Evolutionary conservation across 371 early-diverging fungal genomes (phyloP), one percentile per base, ranked within the genome.

Genomic region (Umbelopsis sp.): DNA sequence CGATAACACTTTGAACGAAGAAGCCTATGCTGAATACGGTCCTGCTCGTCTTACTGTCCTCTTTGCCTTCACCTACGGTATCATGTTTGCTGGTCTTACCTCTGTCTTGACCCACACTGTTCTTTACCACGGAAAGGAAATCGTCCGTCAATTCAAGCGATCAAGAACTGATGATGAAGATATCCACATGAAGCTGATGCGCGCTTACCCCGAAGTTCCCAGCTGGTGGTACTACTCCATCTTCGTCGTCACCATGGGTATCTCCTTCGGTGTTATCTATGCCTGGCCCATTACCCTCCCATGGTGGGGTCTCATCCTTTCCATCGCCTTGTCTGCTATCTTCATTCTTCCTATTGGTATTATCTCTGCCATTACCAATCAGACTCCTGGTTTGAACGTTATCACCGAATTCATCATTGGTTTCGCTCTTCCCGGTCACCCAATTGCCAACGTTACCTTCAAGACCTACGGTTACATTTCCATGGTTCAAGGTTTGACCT

Each of bases 281-380:
- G 70, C 68, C 57, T 85, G 87, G 72, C 84, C 81, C 18, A 82
- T 89, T n/a, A 73, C 80, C 35, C 75, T 86, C 48, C 87, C 86
- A 7, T 91, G 91, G 91, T 92, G 90, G 87, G 88, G 83, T 71
- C 69, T 91, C 32, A 70, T 92, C 65, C 74, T 94, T 3, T 89
- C 91, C 44, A 71, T 90, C 1, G 78, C 73, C 38, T 80, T 93
- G 14, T 78, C 91, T 38, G 72, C 82, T 25, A 70, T 91, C 63
- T 89, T 94, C 72, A 82, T 92, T 6, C 73, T 96, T 4, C 95
- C 97, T 1, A 86, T 94, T 48, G 94, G 93, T 75, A 91, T 93
- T 63, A 84, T 93, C 53, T 82, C 85, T 41, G 94, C 94, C 32
- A 79, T 93, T 20, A 90, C 78, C 70, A 90, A 89, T 69, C 87